Base-by-base conservation (phyloP, 106 monocot genomes). In the Allium fistulosum region DNA sequence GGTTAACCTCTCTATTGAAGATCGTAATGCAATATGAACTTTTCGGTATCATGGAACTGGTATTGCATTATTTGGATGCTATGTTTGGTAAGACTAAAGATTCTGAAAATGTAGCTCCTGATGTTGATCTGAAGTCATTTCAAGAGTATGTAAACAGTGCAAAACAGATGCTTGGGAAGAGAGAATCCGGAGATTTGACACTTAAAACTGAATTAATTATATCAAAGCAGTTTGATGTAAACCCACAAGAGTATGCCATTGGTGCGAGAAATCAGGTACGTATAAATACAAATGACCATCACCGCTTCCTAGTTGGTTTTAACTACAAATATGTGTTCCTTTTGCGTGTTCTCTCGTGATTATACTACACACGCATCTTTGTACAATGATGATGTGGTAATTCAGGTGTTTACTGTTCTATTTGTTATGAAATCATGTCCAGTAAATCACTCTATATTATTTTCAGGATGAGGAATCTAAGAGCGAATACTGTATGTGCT, bases 1-100 rank as follows among this genome's bases (percentile, higher is more conserved):
- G 95, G 78, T 67, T 88, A 57, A 81, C 68, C 50, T 22, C 49
- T 62, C 75, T 95, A 26, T 45, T 88, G 28, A 71, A 62, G 10
- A 83, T 79, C 59, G 59, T 85, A 52, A 63, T 84, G 16, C 53
- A 70, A 64, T 83, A 75, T 22, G 61, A 76, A 18, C 83, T 79
- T 64, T 26, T 82, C 15, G 70, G 46, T 56, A 55, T 85, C 64
- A 62, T 95, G 14, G 73, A 82, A 58, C 79, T 74, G 52, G 59
- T 88, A 57, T 22, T 81, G 58, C 26, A 53, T 14, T 63, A 79
- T 65, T 67, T 83, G 69, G 71, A 85, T n/a, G 69, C 52, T 45
- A 45, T 68, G 22, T 17, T 66, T 18, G 62, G 51, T 15, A 45
- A n/a, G 49, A 62, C 81, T 17, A 51, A 69, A 52, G 58, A 79